Conservation (phyloP, 495 filamentous ascomycete genomes). For the Aspergillus wentii region DNA sequence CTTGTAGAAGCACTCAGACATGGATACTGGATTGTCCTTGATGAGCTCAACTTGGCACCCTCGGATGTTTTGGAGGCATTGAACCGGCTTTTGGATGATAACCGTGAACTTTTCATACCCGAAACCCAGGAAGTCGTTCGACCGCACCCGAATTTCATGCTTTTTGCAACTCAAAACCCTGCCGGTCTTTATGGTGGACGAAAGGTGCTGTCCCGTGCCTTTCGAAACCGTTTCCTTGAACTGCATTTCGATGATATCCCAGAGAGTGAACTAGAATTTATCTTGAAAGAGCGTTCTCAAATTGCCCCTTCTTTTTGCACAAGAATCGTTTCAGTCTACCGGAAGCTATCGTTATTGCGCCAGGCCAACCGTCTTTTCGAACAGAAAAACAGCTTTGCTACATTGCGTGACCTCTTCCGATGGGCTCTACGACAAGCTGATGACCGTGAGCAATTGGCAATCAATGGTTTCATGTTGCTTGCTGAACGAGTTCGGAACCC, state of each 20-base stretch:
- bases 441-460: conserved; percentile 79
- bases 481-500: conserved; percentile 90
- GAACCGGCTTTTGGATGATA: conserved; percentile 93
- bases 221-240: conserved; percentile 95
- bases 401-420: conserved; percentile 89
- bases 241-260: conserved; percentile 98
- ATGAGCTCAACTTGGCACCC: conserved; percentile 93
- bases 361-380: conserved; percentile 91
- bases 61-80: conserved; percentile 95
- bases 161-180: conserved; percentile 99
- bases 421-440: conserved; percentile 90
- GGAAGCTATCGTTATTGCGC: conserved; percentile 79
- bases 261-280: conserved; percentile 88
- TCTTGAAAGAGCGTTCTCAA: conserved; percentile 79
- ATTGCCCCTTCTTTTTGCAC: conserved; percentile 89
- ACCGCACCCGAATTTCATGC: conserved; percentile 91
- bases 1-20: conserved; percentile 86
- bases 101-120: conserved; percentile 93
- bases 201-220: conserved; percentile 88
- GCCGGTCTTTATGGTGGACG: conserved; percentile 92
- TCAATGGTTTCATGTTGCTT: conserved; percentile 93
- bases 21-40: conserved; percentile 96
- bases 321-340: conserved; percentile 89
- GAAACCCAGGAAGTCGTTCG: conserved; percentile 93
- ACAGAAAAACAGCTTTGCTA: conserved; percentile 96